A percentile compares a stretch with the other conserved stretches of the same genome.
These are phyloP conservation scores for Triticum dicoccoides DNA, from an alignment of 176 grass and related monocot genomes.

Conservation along the genomic window DNA sequence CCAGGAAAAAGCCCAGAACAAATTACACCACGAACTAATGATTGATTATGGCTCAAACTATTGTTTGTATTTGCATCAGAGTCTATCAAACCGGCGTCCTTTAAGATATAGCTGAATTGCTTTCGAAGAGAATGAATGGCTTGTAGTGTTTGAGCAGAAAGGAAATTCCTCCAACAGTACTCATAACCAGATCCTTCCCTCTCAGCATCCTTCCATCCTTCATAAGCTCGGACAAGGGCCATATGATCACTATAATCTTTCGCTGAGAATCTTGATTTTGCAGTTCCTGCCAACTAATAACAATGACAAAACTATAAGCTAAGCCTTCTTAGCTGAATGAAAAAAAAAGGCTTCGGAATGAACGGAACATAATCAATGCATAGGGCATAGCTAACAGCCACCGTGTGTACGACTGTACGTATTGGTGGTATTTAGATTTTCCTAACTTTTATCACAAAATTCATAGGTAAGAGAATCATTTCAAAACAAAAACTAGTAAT, in stretches of 20 bases:
- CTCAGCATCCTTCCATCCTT: conserved; percentile 99
- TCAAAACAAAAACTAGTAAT: background rate
- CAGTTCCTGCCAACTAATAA: conserved; percentile 85
- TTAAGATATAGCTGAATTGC: conserved; percentile 92
- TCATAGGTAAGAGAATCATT: background rate
- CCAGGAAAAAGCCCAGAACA: conserved; percentile 93
- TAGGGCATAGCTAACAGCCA: background rate
- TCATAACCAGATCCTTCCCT: conserved; percentile 92
- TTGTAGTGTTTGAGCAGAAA: conserved; percentile 93
- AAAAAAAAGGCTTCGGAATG: background rate
- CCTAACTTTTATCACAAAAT: background rate
- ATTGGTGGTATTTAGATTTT: background rate
- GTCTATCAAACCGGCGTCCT: conserved; percentile 79
- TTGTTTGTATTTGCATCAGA: conserved; percentile 62
- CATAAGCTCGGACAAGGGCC: conserved; percentile 90
- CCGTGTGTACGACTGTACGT: background rate
- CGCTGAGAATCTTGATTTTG: conserved; percentile 93
- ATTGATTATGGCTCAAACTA: conserved; percentile 94
- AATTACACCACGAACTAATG: conserved; percentile 84
- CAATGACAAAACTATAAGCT: conserved; percentile 17
- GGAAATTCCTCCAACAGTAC: conserved; percentile 96
- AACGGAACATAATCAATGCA: conserved; percentile 6
- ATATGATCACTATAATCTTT: conserved; percentile 99
- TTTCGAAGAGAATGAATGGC: conserved; percentile 92
- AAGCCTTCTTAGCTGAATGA: conserved; percentile 7